Percentiles rank a stretch among this genome's conserved stretches.
phyloP scores from a whole-genome alignment of 768 basidiomycete species.

The Obba rivulosa region DNA sequence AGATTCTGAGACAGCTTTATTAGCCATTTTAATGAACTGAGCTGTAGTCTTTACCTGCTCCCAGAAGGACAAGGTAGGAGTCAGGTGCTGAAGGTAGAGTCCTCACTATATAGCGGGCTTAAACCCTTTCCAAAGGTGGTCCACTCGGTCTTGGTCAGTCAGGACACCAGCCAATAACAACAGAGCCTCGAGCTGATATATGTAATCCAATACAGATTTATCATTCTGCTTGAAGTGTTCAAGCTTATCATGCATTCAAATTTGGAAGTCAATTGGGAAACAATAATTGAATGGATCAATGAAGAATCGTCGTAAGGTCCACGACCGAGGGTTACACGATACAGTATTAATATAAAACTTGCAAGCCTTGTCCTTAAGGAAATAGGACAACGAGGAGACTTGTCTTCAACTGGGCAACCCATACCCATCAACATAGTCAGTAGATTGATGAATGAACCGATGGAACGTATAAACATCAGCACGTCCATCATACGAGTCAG shows the following conservation, averaged over 20 bases:
- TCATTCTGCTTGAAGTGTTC: background rate
- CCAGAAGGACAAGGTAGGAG: background rate
- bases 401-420: background rate
- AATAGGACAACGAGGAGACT: constrained; percentile 6
- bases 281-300: constrained; percentile 19
- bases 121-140: constrained; percentile 8
- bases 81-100: constrained; percentile 1
- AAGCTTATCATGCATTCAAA: constrained; percentile 7
- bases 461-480: constrained; percentile 9
- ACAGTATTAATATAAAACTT: constrained; percentile 21
- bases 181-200: constrained; percentile 12
- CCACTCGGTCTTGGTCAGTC: background rate
- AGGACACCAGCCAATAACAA: constrained; percentile 9
- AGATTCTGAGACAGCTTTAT: background rate
- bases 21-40: constrained; percentile 3
- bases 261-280: constrained; percentile 16
- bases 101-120: background rate
- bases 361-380: constrained; percentile 16
- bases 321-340: constrained; percentile 3
- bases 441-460: constrained; percentile 8
- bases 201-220: constrained; percentile 7
- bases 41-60: constrained; percentile 1
- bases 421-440: constrained; percentile 7
- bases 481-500: constrained; percentile 8
- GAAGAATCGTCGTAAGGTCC: constrained; percentile 11